Percentiles rank a stretch among this genome's conserved stretches.
Evolutionary conservation across 1,139 yeast species (phyloP).

Genomic region (Scheffersomyces titani): DNA sequence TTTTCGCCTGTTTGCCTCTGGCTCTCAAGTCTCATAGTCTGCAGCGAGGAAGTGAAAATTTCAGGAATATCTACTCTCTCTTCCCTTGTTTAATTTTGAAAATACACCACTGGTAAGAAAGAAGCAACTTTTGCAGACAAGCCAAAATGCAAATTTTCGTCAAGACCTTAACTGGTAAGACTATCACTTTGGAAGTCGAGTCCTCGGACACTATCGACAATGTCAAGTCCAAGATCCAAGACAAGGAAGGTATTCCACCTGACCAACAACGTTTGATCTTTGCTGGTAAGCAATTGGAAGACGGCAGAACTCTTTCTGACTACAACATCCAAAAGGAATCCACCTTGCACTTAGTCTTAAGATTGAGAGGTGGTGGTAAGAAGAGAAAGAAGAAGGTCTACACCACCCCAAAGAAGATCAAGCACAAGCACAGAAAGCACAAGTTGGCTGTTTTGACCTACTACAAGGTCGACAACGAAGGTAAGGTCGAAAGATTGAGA

Average conservation of each 20-base stretch:
- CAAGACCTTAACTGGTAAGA: conserved; percentile 98
- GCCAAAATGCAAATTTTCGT: conserved; percentile 96
- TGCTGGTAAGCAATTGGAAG: conserved; percentile 99
- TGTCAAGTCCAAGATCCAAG: conserved; percentile 99
- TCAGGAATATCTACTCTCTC: conserved; percentile 6
- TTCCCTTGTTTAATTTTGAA: conserved; percentile 3
- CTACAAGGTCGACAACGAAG: conserved; percentile 99
- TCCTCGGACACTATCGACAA: conserved; percentile 99
- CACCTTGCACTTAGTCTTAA: conserved; percentile 93
- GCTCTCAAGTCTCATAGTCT: conserved; percentile 4
- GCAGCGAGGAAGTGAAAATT: conserved; percentile 1
- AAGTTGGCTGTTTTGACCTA: conserved; percentile 98
- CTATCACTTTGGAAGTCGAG: conserved; percentile 98
- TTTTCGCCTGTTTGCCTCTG: neutral
- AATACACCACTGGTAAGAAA: conserved; percentile 43
- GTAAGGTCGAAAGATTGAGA: conserved; percentile 98
- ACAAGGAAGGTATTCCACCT: conserved; percentile 99
- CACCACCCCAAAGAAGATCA: conserved; percentile 99
- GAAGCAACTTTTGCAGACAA: conserved; percentile 53
- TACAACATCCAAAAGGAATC: conserved; percentile 99
- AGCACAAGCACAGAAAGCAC: conserved; percentile 99
- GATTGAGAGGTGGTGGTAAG: conserved; percentile 99
- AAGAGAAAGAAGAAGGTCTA: conserved; percentile 99
- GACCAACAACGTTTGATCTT: conserved; percentile 99
- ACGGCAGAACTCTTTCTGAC: conserved; percentile 98